phyloP scores from a whole-genome alignment of 345 rosid genomes.

The Euphorbia lathyris region DNA sequence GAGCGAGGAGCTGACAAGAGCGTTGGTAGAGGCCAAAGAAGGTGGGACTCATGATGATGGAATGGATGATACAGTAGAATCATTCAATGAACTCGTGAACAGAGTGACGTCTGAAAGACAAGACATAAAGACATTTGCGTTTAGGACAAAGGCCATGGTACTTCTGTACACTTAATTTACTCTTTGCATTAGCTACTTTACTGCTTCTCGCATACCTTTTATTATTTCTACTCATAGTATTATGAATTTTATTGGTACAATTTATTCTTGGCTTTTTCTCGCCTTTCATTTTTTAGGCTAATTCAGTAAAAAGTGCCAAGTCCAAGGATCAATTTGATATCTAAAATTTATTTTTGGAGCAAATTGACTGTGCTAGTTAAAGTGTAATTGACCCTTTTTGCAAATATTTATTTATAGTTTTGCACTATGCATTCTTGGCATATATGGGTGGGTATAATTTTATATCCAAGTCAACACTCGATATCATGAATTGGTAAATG shows the following conservation, averaged over 20 bases:
- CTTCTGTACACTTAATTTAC: not conserved
- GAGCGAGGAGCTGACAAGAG: constrained; percentile 72
- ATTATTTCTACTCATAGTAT: not conserved
- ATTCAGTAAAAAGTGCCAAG: no score
- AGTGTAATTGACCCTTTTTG: no score
- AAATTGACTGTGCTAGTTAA: no score
- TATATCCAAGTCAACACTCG: not conserved
- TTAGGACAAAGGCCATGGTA: constrained; percentile 82
- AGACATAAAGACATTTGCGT: constrained; percentile 74
- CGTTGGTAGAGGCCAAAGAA: constrained; percentile 62
- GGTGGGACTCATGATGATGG: constrained; percentile 33
- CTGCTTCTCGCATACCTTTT: not conserved
- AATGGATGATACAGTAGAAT: constrained; percentile 41
- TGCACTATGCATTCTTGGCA: not conserved
- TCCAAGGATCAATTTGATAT: no score
- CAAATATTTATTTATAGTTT: no score
- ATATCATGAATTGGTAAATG: not conserved
- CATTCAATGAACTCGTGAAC: constrained; percentile 71
- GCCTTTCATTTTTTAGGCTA: no score
- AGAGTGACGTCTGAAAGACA: constrained; percentile 56
- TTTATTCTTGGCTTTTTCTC: no score
- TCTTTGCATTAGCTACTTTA: not conserved
- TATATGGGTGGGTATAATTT: not conserved
- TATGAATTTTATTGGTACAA: not conserved
- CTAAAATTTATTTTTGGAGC: no score